Base-by-base conservation (phyloP, 768 basidiomycete genomes). In the Hirschioporus abietinus region DNA sequence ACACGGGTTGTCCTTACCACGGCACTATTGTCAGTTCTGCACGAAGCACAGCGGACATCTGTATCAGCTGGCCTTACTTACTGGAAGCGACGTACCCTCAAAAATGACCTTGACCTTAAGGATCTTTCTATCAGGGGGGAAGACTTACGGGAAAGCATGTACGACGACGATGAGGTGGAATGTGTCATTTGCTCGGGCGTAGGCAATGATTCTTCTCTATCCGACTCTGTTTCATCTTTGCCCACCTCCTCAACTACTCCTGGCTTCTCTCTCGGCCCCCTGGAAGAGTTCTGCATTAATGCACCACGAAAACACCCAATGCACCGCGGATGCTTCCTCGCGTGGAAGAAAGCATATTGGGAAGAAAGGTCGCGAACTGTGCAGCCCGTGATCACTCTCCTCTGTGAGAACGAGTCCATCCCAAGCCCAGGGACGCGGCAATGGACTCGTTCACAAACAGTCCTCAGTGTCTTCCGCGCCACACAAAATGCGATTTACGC, bases 121-220 rank as follows among this genome's bases (percentile, higher is more conserved):
- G 35, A 68, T 35, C 64, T 68, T 23, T 42, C 58, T 60, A 58
- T 66, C 25, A 66, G 65, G 15, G 66, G 66, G 0, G 42, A 35
- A 0, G 60, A 58, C 12, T 17, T 42, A 10, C 63, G 27, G 60
- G 26, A 60, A 34, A 60, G 60, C 27, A 65, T 66, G 24, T 57
- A 65, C 15, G 70, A 71, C 0, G 70, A 70, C 18, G 69, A 70
- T 15, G 69, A 71, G 15, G 57, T 30, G 24, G 71, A 72, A 34
- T 72, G 72, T 61, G 67, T 72, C 10, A 72, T 72, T 26, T 72
- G 72, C 64, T 70, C 72, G 15, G 72, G 70, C n/a, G 63, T 65
- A 10, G 70, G 70, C 7, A 57, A 67, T 25, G 71, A 68, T 35
- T 63, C 65, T 24, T 64, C 70, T 25, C 60, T 66, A 15, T 63